A percentile compares a stretch with the other conserved stretches of the same genome.
phyloP scores from a whole-genome alignment of 805 yeast genomes.

The Dipodascus geniculatus region DNA sequence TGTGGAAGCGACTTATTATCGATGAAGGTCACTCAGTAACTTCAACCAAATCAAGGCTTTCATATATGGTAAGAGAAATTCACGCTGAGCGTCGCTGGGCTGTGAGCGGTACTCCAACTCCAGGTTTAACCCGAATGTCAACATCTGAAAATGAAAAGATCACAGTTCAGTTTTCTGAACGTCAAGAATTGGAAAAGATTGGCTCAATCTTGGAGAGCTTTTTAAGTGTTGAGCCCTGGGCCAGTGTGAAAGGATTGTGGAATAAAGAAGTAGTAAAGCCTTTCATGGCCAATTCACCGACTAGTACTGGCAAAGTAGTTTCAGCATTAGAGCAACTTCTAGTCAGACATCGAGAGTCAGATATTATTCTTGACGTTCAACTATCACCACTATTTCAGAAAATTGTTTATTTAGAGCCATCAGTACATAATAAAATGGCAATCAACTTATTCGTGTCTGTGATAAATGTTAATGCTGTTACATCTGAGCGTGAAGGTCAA shows the following conservation, averaged over 20 bases:
- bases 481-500: slow-evolving; percentile 53
- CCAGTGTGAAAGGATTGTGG: not conserved
- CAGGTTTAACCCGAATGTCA: slow-evolving; percentile 43
- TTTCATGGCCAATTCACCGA: not conserved
- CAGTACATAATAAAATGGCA: slow-evolving; percentile 48
- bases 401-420: slow-evolving; percentile 48
- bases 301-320: not conserved
- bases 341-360: slow-evolving; percentile 16
- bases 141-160: not conserved
- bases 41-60: slow-evolving; percentile 39
- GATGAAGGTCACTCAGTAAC: slow-evolving; percentile 66
- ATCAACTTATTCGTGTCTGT: slow-evolving; percentile 56
- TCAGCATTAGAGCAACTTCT: not conserved
- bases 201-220: not conserved
- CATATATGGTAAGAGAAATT: slow-evolving; percentile 36
- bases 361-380: slow-evolving; percentile 42
- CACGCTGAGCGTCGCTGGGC: slow-evolving; percentile 58
- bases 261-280: not conserved
- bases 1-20: slow-evolving; percentile 59
- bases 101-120: slow-evolving; percentile 66
- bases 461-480: slow-evolving; percentile 59
- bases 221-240: not conserved
- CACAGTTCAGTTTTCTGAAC: not conserved
- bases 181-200: not conserved
- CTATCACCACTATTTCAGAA: slow-evolving; percentile 49